Evolutionary conservation across 495 filamentous ascomycete genomes (phyloP).

Genomic region (Aspergillus taichungensis): DNA sequence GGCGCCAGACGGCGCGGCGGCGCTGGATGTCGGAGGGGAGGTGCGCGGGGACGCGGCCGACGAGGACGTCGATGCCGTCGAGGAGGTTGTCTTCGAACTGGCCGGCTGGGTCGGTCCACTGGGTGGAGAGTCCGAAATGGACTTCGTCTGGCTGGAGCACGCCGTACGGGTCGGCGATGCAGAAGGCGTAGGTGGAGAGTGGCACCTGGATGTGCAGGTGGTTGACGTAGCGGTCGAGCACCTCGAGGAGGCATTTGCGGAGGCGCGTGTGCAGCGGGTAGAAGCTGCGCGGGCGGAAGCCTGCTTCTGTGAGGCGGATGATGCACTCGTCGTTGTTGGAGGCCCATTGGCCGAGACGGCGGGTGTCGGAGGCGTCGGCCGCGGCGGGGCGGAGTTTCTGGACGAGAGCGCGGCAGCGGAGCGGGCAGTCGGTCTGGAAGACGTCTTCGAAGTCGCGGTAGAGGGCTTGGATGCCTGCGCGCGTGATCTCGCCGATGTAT

Average conservation of each 20-base stretch:
- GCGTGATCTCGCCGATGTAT: constrained; percentile 50
- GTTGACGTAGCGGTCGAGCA: constrained; percentile 47
- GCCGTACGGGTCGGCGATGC: constrained; percentile 70
- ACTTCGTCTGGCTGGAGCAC: constrained; percentile 67
- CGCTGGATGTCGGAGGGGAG: constrained; percentile 75
- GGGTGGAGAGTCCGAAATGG: constrained; percentile 67
- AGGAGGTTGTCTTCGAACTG: constrained; percentile 52
- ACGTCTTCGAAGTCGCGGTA: constrained; percentile 49
- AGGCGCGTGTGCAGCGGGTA: constrained; percentile 51
- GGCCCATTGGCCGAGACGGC: constrained; percentile 30
- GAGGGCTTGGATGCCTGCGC: constrained; percentile 42
- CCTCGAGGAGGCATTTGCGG: constrained; percentile 41
- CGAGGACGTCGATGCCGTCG: constrained; percentile 65
- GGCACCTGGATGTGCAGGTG: constrained; percentile 64
- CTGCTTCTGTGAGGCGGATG: constrained; percentile 40
- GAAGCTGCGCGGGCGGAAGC: constrained; percentile 55
- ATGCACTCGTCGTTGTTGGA: constrained; percentile 24
- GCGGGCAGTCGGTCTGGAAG: constrained; percentile 32
- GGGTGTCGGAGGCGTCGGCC: constrained; percentile 13
- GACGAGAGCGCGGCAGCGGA: constrained; percentile 28
- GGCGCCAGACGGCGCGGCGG: constrained; percentile 54
- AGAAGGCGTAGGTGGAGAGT: constrained; percentile 68
- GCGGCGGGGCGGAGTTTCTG: constrained; percentile 27
- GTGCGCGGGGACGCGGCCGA: constrained; percentile 77
- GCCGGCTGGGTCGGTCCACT: constrained; percentile 47